Evolutionary conservation across 768 basidiomycete genomes (phyloP).

Genomic region (Leccinum variicolor): DNA sequence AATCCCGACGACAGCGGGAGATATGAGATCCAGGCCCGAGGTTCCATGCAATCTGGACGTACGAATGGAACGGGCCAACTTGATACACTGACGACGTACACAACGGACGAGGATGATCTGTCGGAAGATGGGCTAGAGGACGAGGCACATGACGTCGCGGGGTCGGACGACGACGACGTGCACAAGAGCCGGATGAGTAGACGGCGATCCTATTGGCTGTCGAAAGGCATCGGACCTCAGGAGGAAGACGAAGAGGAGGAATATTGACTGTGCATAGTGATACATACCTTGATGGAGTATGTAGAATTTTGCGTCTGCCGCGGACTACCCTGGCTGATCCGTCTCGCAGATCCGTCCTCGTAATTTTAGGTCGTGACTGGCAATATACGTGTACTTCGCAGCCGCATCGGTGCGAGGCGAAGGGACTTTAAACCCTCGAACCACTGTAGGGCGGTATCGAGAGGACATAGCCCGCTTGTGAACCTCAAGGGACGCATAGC

Average conservation of each 20-base stretch:
- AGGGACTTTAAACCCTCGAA: slow-evolving; percentile 14
- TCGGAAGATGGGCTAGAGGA: slow-evolving; percentile 30
- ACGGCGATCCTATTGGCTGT: slow-evolving; percentile 57
- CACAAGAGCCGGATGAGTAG: slow-evolving; percentile 1
- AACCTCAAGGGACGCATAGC: slow-evolving; percentile 84
- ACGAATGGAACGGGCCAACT: slow-evolving; percentile 35
- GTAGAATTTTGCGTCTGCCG: no score
- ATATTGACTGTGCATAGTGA: neutral
- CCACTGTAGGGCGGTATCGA: slow-evolving; percentile 23
- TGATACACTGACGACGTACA: slow-evolving; percentile 45
- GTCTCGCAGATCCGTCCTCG: slow-evolving; percentile 10
- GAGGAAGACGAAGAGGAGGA: slow-evolving; percentile 19
- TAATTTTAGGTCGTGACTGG: slow-evolving; percentile 4
- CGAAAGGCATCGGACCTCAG: slow-evolving; percentile 42
- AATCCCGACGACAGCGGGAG: slow-evolving; percentile 54
- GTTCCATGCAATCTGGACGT: slow-evolving; percentile 43
- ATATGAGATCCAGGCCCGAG: slow-evolving; percentile 50
- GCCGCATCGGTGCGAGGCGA: neutral
- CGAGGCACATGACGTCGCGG: slow-evolving; percentile 19
- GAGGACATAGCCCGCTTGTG: slow-evolving; percentile 28
- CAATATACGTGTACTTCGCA: slow-evolving; percentile 21
- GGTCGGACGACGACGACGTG: slow-evolving; percentile 23
- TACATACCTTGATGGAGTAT: no score
- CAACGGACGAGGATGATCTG: slow-evolving; percentile 42
- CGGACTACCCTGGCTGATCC: slow-evolving; percentile 24